phyloP scores from a whole-genome alignment of 768 basidiomycete species.

The Coprinellus micaceus region DNA sequence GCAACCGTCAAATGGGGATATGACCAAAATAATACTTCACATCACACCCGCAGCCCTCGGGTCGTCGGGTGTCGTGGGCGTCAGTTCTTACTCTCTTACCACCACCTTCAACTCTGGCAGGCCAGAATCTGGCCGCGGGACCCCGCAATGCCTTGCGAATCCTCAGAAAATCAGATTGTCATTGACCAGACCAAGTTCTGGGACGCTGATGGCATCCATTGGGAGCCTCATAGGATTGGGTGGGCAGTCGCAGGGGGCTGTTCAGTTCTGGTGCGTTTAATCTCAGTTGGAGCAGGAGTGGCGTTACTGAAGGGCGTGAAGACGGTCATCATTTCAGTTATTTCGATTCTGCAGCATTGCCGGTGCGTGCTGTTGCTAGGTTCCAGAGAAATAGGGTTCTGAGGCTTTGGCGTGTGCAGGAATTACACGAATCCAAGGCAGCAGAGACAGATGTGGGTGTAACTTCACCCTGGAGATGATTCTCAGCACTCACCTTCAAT shows the following conservation, averaged over 20 bases:
- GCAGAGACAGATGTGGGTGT: constrained; percentile 71
- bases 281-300: background rate
- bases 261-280: constrained; percentile 43
- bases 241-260: constrained; percentile 71
- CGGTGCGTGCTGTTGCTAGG: constrained; percentile 38
- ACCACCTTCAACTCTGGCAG: background rate
- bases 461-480: background rate
- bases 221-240: constrained; percentile 64
- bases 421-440: constrained; percentile 68
- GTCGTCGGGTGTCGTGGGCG: too few relatives aligned
- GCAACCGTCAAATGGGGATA: too few relatives aligned
- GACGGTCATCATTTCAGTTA: constrained; percentile 58
- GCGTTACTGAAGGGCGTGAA: constrained; percentile 19
- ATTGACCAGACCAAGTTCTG: constrained; percentile 66
- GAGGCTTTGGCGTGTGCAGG: constrained; percentile 32
- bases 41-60: too few relatives aligned
- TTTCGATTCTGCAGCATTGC: constrained; percentile 59
- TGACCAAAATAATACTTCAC: too few relatives aligned
- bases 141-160: constrained; percentile 2
- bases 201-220: constrained; percentile 48
- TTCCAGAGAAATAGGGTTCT: background rate
- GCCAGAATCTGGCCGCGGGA: background rate
- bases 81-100: background rate
- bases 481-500: background rate
- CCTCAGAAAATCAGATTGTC: constrained; percentile 43